phyloP scores from a whole-genome alignment of 1,139 yeast genomes.

The Yamadazyma sp. region DNA sequence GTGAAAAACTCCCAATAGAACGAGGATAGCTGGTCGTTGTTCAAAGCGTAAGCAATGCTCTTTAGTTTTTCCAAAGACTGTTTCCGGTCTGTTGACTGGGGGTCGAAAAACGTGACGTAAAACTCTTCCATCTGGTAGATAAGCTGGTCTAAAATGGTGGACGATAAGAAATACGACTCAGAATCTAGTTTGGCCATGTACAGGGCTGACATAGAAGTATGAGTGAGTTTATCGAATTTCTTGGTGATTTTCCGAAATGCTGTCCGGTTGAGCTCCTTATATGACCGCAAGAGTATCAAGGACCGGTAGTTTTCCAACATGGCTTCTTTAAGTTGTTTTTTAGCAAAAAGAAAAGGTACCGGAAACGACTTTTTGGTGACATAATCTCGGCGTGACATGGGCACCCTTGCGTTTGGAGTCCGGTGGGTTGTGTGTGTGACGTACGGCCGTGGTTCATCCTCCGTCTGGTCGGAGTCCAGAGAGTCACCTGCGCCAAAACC shows the following conservation, averaged over 20 bases:
- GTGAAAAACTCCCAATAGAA: slow-evolving; percentile 48
- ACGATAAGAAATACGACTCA: slow-evolving; percentile 56
- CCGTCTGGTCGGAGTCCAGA: not conserved
- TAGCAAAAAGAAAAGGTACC: slow-evolving; percentile 72
- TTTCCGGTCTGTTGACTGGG: slow-evolving; percentile 63
- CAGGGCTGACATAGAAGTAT: slow-evolving; percentile 43
- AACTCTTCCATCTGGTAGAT: slow-evolving; percentile 64
- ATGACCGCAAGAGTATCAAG: slow-evolving; percentile 74
- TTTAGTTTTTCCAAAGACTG: slow-evolving; percentile 72
- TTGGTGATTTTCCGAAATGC: slow-evolving; percentile 88
- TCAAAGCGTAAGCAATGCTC: slow-evolving; percentile 45
- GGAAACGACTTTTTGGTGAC: slow-evolving; percentile 28
- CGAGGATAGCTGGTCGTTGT: slow-evolving; percentile 27
- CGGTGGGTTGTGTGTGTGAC: not conserved
- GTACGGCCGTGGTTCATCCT: not conserved
- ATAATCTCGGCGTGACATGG: slow-evolving; percentile 17
- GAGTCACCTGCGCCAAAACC: slow-evolving; percentile 21
- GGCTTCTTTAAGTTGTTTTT: slow-evolving; percentile 74
- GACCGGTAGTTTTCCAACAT: slow-evolving; percentile 77
- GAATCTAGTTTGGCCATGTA: slow-evolving; percentile 64
- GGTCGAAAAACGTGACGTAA: slow-evolving; percentile 65
- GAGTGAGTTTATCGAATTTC: slow-evolving; percentile 78
- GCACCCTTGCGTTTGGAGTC: not conserved
- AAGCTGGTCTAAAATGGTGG: slow-evolving; percentile 66
- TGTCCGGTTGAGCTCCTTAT: slow-evolving; percentile 74